Conservation (phyloP, 2,329 filamentous ascomycete species). For the Chrysoporthe deuterocubensis region DNA sequence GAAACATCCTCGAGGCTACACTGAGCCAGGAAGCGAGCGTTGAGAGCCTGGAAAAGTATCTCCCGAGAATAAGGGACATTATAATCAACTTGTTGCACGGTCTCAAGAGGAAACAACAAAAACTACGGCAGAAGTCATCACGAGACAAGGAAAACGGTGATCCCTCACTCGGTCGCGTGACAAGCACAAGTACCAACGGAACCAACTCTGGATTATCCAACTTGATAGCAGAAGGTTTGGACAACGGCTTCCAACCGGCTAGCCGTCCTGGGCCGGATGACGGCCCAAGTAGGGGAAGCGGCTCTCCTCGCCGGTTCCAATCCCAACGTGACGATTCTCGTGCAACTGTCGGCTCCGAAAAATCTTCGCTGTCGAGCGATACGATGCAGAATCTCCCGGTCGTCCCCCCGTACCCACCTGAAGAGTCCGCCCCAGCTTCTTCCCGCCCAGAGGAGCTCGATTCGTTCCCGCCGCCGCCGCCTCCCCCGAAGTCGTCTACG, state of each 20-base stretch:
- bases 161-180: slow-evolving; percentile 48
- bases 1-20: slow-evolving; percentile 91
- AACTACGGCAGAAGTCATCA: slow-evolving; percentile 68
- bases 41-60: slow-evolving; percentile 89
- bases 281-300: slow-evolving; percentile 36
- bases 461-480: slow-evolving; percentile 74
- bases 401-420: slow-evolving; percentile 70
- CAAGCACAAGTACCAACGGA: slow-evolving; percentile 62
- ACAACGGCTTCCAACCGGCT: slow-evolving; percentile 50
- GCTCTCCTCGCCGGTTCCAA: slow-evolving; percentile 55
- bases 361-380: slow-evolving; percentile 73
- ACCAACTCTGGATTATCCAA: slow-evolving; percentile 63
- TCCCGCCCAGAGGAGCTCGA: slow-evolving; percentile 53
- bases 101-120: slow-evolving; percentile 95
- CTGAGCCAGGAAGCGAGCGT: slow-evolving; percentile 95
- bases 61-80: slow-evolving; percentile 94
- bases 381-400: slow-evolving; percentile 78
- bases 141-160: slow-evolving; percentile 56
- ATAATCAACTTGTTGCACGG: slow-evolving; percentile 98
- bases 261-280: slow-evolving; percentile 40
- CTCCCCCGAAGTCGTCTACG: slow-evolving; percentile 79
- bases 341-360: slow-evolving; percentile 57
- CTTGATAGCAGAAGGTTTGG: slow-evolving; percentile 63
- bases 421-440: slow-evolving; percentile 53
- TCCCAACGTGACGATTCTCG: slow-evolving; percentile 56